Base-by-base conservation (phyloP, 2,329 filamentous ascomycete species). In the Penicillium sp. region DNA sequence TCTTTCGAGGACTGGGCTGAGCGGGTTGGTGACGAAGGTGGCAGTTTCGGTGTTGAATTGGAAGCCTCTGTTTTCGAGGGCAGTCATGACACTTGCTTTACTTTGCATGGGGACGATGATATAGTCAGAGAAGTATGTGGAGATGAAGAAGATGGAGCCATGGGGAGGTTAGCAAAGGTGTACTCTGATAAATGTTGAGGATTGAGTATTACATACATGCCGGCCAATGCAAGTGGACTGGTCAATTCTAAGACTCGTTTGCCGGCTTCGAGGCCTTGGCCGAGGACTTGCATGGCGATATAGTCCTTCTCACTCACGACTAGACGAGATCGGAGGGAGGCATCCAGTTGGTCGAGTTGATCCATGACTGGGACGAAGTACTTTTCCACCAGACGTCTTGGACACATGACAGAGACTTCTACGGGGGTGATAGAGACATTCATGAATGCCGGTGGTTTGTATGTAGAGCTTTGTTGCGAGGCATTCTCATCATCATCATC, bases 101-200 rank as follows among this genome's bases (percentile, higher is more conserved):
- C 88, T 85, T 68, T 86, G 89, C 49, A 81, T 81, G 0, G 94
- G 92, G 1, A 97, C 91, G 34, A 97, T 82, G 64, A 99, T 95
- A 74, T 96, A 97, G 76, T 99, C 93, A 32, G 90, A 94, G 75
- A 96, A 97, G 75, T 97, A 99, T 30, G 91, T 97, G 3, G 93
- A 97, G 71, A 97, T 96, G 81, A 97, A 97, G 79, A 97, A 97
- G 68, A 99, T 96, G 49, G 93, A 90, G 48, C 83, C 85, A 43
- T 47, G 18, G 39, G 49, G 51, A 5, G 52, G 56, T 63, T 54
- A 63, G 61, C 55, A 35, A 30, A 11, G 26, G 23, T 14, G 13
- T 43, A 13, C 9, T 18, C 45, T 30, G 30, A 13, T 43, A 47
- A 39, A 19, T 23, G 18, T 5, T 9, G 3, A 13, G 10, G 18